Base-by-base conservation (phyloP, 2,329 filamentous ascomycete genomes). In the Pestalotiopsis sp. region DNA sequence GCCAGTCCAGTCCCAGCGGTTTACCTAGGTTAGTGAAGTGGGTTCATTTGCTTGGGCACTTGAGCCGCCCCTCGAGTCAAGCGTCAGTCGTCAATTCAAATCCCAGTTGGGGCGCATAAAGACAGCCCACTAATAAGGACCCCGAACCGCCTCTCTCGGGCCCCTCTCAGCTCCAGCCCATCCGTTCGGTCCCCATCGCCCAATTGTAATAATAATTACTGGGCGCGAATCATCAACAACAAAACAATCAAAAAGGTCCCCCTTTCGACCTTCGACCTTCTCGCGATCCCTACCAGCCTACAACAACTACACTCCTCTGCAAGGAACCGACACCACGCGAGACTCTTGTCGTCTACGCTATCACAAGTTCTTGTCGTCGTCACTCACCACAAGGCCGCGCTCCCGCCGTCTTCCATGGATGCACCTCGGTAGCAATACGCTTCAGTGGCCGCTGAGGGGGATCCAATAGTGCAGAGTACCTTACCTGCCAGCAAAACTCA, bases 391-490 rank as follows among this genome's bases (percentile, higher is more conserved):
- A 14, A 27, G 27, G 36, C 59, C 27, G 31, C n/a, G n/a, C 27
- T 20, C 17, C 25, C 31, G 14, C 31, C n/a, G 12, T 20, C 39
- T 39, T 64, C 61, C 61, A 64, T 64, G 61, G 61, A 64, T 64
- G 39, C 61, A 27, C 38, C 36, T 64, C 61, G 61, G 61, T 64
- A 64, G 61, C 61, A 64, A 23, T 38, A 27, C 41, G 61, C 41
- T 64, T 49, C 41, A 39, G 61, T 64, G 61, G 61, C 61, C 41
- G 61, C 61, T 64, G 61, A 45, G 13, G 61, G 61, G 25, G 61
- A 52, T 52, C 45, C 45, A 52, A 52, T 52, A 52, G 45, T 23
- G 45, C 36, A 64, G n/a, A 52, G 61, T 39, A 39, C 61, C 31
- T 20, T 20, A 49, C 7, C 25, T 38, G 36, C 25, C 59, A 62